Percentiles rank a stretch among this genome's conserved stretches.
phyloP scores from a whole-genome alignment of 148 eudicot genomes.

The Fagopyrum homotropicum region DNA sequence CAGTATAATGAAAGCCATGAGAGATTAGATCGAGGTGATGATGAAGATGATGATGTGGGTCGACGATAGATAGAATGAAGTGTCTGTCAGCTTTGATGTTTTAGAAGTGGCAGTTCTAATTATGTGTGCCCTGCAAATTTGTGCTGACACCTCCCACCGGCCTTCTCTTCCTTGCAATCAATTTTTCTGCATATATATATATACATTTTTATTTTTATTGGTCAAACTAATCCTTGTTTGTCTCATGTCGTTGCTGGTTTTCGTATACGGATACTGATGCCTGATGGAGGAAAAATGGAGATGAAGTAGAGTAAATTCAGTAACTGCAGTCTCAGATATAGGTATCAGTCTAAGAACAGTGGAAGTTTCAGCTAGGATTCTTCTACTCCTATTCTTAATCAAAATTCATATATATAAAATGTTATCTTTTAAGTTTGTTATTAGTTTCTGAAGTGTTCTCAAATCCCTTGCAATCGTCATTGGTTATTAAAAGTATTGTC shows the following conservation, averaged over 20 bases:
- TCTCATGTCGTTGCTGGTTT: neutral
- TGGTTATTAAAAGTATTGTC: too few relatives aligned
- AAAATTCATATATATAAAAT: too few relatives aligned
- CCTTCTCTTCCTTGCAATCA: neutral
- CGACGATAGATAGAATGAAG: neutral
- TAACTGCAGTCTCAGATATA: neutral
- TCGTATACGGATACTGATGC: neutral
- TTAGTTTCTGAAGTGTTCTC: too few relatives aligned
- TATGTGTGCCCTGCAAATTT: neutral
- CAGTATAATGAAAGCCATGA: constrained; percentile 1
- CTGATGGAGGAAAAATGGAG: neutral
- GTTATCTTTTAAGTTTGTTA: too few relatives aligned
- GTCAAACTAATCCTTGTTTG: neutral
- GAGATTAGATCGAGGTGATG: neutral
- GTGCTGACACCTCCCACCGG: neutral
- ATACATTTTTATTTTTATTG: neutral
- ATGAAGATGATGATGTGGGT: neutral
- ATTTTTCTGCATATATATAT: neutral
- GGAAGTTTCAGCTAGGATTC: neutral
- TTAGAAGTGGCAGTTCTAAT: neutral
- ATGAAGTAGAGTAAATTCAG: neutral
- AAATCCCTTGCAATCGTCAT: too few relatives aligned
- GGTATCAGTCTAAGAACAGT: neutral
- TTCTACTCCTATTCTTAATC: neutral
- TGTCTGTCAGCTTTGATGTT: neutral